Conservation (phyloP, 1,284 basidiomycete species). For the Tetrapyrgos nigripes region DNA sequence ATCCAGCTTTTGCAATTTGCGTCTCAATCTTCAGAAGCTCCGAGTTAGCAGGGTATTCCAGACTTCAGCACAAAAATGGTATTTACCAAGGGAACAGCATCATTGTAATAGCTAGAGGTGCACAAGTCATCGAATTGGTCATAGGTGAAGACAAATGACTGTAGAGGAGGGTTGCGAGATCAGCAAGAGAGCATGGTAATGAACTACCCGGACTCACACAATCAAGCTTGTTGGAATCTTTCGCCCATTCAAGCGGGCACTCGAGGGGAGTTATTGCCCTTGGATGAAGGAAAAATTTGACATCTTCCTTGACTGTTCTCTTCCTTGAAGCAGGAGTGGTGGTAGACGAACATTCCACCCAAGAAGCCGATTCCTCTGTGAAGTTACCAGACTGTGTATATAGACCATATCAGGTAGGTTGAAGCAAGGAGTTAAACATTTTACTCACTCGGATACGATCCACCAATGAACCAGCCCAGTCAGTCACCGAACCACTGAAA, state of each 20-base stretch:
- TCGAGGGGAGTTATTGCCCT: conserved; percentile 45
- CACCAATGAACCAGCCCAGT: conserved; percentile 50
- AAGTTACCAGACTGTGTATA: conserved; percentile 40
- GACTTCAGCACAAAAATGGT: too few species aligned
- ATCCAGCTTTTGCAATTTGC: conserved; percentile 63
- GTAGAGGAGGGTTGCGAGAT: not conserved
- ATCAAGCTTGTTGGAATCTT: conserved; percentile 55
- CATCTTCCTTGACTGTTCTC: not conserved
- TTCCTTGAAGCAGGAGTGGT: not conserved
- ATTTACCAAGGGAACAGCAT: conserved; percentile 48
- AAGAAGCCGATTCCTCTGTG: conserved; percentile 15
- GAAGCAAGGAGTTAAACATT: not conserved
- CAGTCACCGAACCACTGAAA: conserved; percentile 44
- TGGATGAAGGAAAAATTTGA: not conserved
- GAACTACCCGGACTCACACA: conserved; percentile 51
- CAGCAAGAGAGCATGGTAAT: not conserved
- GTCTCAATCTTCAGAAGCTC: conserved; percentile 43
- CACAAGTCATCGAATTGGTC: conserved; percentile 52
- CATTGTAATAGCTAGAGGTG: conserved; percentile 51
- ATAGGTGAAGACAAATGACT: conserved; percentile 58
- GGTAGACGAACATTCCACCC: not conserved
- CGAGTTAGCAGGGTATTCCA: not conserved
- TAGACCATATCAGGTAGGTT: not conserved
- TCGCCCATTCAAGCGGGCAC: conserved; percentile 58
- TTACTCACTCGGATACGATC: conserved; percentile 47